Evolutionary conservation across 1,139 yeast genomes (phyloP).

Genomic region (Geotrichum europaeum): DNA sequence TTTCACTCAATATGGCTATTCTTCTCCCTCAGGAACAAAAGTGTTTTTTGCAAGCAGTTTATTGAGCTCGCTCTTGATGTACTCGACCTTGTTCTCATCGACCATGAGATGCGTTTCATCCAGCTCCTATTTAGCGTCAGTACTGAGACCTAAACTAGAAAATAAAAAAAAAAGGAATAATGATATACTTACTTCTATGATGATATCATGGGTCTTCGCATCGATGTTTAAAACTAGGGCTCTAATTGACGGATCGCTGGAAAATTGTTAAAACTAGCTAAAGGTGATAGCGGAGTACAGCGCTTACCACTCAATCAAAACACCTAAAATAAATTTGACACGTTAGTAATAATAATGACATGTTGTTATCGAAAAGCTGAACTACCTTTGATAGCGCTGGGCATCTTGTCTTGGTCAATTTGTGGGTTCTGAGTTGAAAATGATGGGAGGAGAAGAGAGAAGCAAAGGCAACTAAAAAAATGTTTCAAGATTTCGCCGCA

Average conservation of each 20-base stretch:
- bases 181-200: constrained; percentile 43
- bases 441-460: not conserved
- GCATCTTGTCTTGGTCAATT: constrained; percentile 20
- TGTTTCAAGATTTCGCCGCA: not conserved
- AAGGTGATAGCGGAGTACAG: constrained; percentile 15
- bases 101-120: constrained; percentile 87
- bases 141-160: not conserved
- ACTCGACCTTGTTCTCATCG: constrained; percentile 67
- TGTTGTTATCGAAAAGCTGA: not conserved
- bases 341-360: not conserved
- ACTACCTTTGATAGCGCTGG: constrained; percentile 30
- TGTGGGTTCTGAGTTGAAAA: not conserved
- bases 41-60: constrained; percentile 71
- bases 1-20: not conserved
- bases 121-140: constrained; percentile 46
- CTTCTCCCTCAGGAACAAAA: constrained; percentile 78
- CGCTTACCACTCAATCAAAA: constrained; percentile 31
- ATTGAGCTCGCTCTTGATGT: constrained; percentile 71
- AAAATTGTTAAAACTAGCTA: not conserved
- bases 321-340: constrained; percentile 5
- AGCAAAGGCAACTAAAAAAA: not conserved
- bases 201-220: constrained; percentile 62
- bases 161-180: no score
- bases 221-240: constrained; percentile 83
- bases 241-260: constrained; percentile 82